Evolutionary conservation across 2,329 filamentous ascomycete species (phyloP), one percentile per base, ranked within the genome.

Genomic region (Xylariaceae sp.): DNA sequence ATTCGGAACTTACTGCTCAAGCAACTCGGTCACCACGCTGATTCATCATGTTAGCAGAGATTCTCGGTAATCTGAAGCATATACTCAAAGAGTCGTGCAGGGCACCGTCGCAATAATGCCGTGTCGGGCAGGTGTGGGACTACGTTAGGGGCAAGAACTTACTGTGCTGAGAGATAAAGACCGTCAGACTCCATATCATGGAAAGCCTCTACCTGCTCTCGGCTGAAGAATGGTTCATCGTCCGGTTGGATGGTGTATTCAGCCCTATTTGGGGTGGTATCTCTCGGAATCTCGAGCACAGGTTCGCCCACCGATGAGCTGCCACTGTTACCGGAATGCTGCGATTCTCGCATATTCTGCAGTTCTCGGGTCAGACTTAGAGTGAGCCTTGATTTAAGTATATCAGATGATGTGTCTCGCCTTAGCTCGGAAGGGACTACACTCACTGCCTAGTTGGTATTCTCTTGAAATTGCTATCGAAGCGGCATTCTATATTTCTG

Each of bases 401-500:
- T 30, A 28, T 22, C 15, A 17, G 17, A 12, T 18, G 26, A 24
- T 22, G 34, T 6, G 16, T 19, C 30, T 28, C 9, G n/a, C 4
- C 18, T 13, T 29, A n/a, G n/a, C 18, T 26, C 6, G 22, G 11
- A 26, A 26, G 22, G 22, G 22, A 11, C 11, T 11, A 15, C 15
- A 45, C 43, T 41, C 18, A 48, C 43, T 45, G 41, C 22, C 45
- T 43, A 13, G 43, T 48, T 12, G 39, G 39, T 18, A 48, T 45
- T 22, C 43, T 39, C 31, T 45, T 48, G 40, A 48, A 48, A 18
- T 45, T 45, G 34, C 42, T 48, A 19, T 45, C 45, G 18, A 48
- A 45, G 31, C 39, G 43, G 28, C 45, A 48, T 24, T 40, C 37
- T 22, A 48, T 16, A 4, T 43, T 37, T 11, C 41, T 43, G 12